A percentile compares a stretch with the other conserved stretches of the same genome.
Evolutionary conservation across 2,329 filamentous ascomycete species (phyloP).

Genomic region (Hypocrella siamensis): DNA sequence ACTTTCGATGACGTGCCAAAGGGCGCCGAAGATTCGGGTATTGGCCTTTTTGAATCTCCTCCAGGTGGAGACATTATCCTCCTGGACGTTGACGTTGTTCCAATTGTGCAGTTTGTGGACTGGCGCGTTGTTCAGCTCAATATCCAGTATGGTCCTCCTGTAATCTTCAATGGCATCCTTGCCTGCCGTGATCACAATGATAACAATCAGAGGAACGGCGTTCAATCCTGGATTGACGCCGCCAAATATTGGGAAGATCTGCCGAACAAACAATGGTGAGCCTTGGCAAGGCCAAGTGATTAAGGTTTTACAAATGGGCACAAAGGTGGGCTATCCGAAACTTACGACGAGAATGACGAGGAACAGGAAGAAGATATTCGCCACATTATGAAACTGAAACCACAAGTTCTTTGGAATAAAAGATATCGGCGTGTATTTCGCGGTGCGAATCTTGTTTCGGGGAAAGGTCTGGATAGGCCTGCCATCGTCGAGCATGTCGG

Average conservation of each 20-base stretch:
- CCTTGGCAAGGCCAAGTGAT: too few species aligned
- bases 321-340: constrained; percentile 2
- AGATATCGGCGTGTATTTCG: constrained; percentile 90
- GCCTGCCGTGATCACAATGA: constrained; percentile 72
- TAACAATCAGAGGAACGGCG: constrained; percentile 83
- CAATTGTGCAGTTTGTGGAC: constrained; percentile 81
- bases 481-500: constrained; percentile 61
- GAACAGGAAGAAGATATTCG: constrained; percentile 97
- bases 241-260: constrained; percentile 96
- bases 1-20: constrained; percentile 31
- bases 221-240: constrained; percentile 80
- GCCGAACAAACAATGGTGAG: constrained; percentile 9
- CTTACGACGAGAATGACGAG: constrained; percentile 87
- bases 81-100: constrained; percentile 83
- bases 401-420: constrained; percentile 95
- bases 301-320: too few species aligned
- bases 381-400: constrained; percentile 97
- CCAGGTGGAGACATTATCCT: constrained; percentile 77
- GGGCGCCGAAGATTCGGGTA: constrained; percentile 40
- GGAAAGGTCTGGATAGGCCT: constrained; percentile 54
- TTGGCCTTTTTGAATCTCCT: constrained; percentile 81
- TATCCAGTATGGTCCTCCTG: constrained; percentile 78
- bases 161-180: constrained; percentile 97
- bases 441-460: constrained; percentile 93
- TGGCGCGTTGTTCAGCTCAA: constrained; percentile 87